phyloP scores from a whole-genome alignment of 306 rosid species.

The Sicyos edulis region DNA sequence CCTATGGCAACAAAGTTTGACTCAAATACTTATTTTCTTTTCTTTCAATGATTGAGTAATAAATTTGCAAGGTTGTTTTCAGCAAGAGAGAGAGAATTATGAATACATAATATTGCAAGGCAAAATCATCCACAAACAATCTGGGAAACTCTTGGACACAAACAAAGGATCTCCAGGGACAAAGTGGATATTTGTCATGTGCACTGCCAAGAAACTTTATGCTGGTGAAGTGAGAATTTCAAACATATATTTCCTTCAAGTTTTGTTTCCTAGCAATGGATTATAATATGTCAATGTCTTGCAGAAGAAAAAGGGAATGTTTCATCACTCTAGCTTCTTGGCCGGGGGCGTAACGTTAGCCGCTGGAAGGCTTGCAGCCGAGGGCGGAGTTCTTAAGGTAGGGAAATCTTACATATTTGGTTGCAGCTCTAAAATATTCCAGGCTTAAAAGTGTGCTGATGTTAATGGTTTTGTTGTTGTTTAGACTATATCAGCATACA shows the following conservation, averaged over 20 bases:
- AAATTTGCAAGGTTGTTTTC: slow-evolving; percentile 9
- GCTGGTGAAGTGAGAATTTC: slow-evolving; percentile 66
- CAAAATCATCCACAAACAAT: slow-evolving; percentile 43
- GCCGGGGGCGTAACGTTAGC: slow-evolving; percentile 90
- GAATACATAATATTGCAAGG: slow-evolving; percentile 60
- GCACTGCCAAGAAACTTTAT: slow-evolving; percentile 78
- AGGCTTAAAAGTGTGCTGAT: not conserved
- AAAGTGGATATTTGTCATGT: slow-evolving; percentile 93
- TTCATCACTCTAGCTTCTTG: slow-evolving; percentile 89
- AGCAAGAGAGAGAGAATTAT: slow-evolving; percentile 77
- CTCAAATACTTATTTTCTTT: not conserved
- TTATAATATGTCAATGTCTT: slow-evolving; percentile 20
- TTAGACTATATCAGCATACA: slow-evolving; percentile 85
- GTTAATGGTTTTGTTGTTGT: slow-evolving; percentile 33
- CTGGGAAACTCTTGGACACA: slow-evolving; percentile 60
- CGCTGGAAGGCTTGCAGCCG: slow-evolving; percentile 78
- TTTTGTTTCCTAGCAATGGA: slow-evolving; percentile 4
- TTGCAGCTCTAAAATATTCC: not conserved
- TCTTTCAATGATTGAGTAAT: not conserved
- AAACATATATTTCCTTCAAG: not conserved
- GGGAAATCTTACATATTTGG: not conserved
- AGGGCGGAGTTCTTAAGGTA: slow-evolving; percentile 71
- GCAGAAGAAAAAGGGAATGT: slow-evolving; percentile 78
- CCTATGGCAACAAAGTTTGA: not conserved
- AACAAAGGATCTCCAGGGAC: slow-evolving; percentile 32